A percentile compares a stretch with the other conserved stretches of the same genome.
phyloP scores from a whole-genome alignment of 306 rosid species.

The Prunus mongolica region DNA sequence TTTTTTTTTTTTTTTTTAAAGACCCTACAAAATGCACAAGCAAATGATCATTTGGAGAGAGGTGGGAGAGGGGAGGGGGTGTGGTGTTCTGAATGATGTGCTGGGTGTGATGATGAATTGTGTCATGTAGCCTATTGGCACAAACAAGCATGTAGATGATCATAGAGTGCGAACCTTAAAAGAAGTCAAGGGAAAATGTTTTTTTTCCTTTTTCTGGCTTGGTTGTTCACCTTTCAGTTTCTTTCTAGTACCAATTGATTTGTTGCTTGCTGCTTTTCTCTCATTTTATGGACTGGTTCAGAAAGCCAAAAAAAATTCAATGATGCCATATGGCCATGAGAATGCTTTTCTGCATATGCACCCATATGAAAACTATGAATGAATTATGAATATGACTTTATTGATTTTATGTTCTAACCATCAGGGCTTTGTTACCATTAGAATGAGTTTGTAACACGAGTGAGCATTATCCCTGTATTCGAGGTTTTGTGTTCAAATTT shows the following conservation, averaged over 20 bases:
- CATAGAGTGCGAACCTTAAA: slow-evolving; percentile 2
- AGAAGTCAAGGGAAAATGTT: background rate
- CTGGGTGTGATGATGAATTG: slow-evolving; percentile 44
- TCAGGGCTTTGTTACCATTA: no score
- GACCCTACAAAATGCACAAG: slow-evolving; percentile 15
- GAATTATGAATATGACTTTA: background rate
- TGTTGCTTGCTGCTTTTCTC: slow-evolving; percentile 26
- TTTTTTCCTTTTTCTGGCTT: background rate
- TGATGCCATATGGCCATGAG: slow-evolving; percentile 12
- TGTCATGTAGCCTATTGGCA: slow-evolving; percentile 30
- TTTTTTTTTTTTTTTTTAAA: background rate
- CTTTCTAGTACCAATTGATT: no score
- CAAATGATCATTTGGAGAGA: slow-evolving; percentile 22
- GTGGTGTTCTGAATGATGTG: background rate
- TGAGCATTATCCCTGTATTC: no score
- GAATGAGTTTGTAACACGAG: no score
- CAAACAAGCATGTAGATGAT: slow-evolving; percentile 66
- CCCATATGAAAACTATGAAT: slow-evolving; percentile 13
- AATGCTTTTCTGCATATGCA: slow-evolving; percentile 23
- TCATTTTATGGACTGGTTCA: slow-evolving; percentile 41
- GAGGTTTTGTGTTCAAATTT: no score
- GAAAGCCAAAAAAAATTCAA: slow-evolving; percentile 18
- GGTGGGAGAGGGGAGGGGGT: slow-evolving; percentile 12
- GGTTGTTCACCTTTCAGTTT: no score
- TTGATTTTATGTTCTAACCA: background rate